Base-by-base conservation (phyloP, 139 green algal species). In the Chlamydomonas sp. region DNA sequence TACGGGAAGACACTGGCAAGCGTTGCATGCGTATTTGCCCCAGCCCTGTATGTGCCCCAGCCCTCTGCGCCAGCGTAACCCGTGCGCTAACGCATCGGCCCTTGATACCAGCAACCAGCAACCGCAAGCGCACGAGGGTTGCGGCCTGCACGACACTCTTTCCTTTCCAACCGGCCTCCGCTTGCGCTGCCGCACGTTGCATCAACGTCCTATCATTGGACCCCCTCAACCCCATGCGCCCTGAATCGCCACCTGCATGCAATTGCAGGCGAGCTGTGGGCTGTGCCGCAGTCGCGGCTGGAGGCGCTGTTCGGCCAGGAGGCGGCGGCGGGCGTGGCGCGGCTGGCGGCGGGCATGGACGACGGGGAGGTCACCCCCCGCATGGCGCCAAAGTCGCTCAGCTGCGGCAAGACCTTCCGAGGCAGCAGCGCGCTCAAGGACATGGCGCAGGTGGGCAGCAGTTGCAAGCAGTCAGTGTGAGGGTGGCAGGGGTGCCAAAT, bases 351-450 rank as follows among this genome's bases (percentile, higher is more conserved):
- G n/a, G 96, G 96, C 20, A 85, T 96, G 77, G 79, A 97, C 73
- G 92, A 92, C 14, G 92, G 93, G 1, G 85, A 92, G 20, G 96
- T 98, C 17, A 90, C 94, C 86, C 90, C 92, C 57, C 92, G 96
- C 57, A 87, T 92, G 20, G 89, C 95, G 86, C 94, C 95, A 58
- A 97, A 98, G 90, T 92, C 77, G 12, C 73, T 97, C 9, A 89
- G 85, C 76, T 97, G 95, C 78, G 92, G 94, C 58, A 98, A 98
- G 83, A 98, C 95, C 2, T 98, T 98, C 89, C 81, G 81, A 10
- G 81, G 81, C 69, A 79, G 64, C 69, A 63, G 18, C 18, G 81
- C 81, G 60, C 81, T 86, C 15, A 69, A 59, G 59, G 69, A 12
- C 18, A 59, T 69, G 59, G 4, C 31, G 60, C 81, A 80, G 92